These are phyloP conservation scores for Claviceps arundinis DNA, from an alignment of 2,329 filamentous ascomycete species.

Conservation along the genomic window DNA sequence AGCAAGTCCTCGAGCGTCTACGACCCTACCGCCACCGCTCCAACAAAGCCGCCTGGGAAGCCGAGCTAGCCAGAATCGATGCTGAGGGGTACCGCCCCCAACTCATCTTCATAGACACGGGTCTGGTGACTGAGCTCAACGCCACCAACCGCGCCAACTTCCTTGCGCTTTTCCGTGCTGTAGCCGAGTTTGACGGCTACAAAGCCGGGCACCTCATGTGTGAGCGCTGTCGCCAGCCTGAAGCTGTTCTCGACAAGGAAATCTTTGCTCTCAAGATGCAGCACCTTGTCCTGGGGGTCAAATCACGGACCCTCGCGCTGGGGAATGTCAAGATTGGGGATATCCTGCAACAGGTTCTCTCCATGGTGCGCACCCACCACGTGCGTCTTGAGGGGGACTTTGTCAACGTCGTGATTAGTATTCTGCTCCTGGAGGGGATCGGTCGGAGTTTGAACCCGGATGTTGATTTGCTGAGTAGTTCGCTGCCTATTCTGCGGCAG, in stretches of 20 bases:
- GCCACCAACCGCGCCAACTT: constrained; percentile 78
- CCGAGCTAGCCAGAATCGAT: constrained; percentile 64
- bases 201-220: constrained; percentile 93
- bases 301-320: constrained; percentile 78
- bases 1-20: constrained; percentile 70
- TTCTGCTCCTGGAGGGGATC: constrained; percentile 86
- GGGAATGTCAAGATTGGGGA: constrained; percentile 95
- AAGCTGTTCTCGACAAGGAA: constrained; percentile 77
- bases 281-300: constrained; percentile 82
- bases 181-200: constrained; percentile 95
- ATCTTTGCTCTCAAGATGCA: constrained; percentile 95
- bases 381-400: constrained; percentile 94
- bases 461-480: constrained; percentile 73
- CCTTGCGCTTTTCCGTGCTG: constrained; percentile 84
- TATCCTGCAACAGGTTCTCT: constrained; percentile 76
- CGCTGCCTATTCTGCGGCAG: constrained; percentile 79
- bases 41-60: constrained; percentile 57
- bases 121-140: constrained; percentile 88
- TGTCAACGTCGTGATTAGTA: constrained; percentile 94
- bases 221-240: constrained; percentile 82
- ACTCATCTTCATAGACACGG: constrained; percentile 93
- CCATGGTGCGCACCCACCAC: constrained; percentile 85
- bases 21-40: constrained; percentile 53
- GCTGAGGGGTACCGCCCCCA: constrained; percentile 83
- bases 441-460: constrained; percentile 76